phyloP scores from a whole-genome alignment of 202 grass and related monocot genomes.

The Bolboschoenoplectus hybrid region DNA sequence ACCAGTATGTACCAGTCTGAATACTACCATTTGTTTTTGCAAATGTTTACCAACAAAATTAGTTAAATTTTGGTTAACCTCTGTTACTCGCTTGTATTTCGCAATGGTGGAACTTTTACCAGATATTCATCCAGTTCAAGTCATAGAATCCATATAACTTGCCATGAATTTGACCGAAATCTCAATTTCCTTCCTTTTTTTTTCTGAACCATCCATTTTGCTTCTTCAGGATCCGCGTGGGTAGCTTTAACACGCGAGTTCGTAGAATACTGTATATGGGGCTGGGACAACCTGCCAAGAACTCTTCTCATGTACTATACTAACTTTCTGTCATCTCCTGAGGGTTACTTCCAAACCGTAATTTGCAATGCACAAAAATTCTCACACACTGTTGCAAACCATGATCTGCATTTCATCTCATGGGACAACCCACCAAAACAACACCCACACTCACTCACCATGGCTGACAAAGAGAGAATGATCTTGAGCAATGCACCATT shows the following conservation, averaged over 20 bases:
- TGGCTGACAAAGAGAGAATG: slow-evolving; percentile 56
- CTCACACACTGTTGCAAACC: slow-evolving; percentile 69
- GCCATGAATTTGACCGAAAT: background rate
- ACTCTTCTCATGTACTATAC: slow-evolving; percentile 97
- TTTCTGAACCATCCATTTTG: background rate
- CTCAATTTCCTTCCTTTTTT: background rate
- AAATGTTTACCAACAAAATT: background rate
- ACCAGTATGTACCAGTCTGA: background rate
- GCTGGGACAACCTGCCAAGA: slow-evolving; percentile 94
- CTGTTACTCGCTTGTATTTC: background rate
- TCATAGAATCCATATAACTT: background rate
- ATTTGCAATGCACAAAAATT: slow-evolving; percentile 77
- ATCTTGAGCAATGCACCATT: slow-evolving; percentile 72
- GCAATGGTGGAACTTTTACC: background rate
- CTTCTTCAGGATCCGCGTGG: slow-evolving; percentile 76
- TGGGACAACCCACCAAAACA: slow-evolving; percentile 90
- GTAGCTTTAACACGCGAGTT: slow-evolving; percentile 63
- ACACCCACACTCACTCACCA: slow-evolving; percentile 70
- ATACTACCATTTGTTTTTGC: background rate
- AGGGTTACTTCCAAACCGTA: slow-evolving; percentile 96
- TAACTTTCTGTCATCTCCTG: slow-evolving; percentile 90
- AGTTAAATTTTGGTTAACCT: slow-evolving; percentile 6
- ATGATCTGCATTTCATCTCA: slow-evolving; percentile 91
- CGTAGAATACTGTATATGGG: slow-evolving; percentile 84
- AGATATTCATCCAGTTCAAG: background rate